Evolutionary conservation across 1,284 basidiomycete species (phyloP).

Genomic region (Boletus semigastroideus): DNA sequence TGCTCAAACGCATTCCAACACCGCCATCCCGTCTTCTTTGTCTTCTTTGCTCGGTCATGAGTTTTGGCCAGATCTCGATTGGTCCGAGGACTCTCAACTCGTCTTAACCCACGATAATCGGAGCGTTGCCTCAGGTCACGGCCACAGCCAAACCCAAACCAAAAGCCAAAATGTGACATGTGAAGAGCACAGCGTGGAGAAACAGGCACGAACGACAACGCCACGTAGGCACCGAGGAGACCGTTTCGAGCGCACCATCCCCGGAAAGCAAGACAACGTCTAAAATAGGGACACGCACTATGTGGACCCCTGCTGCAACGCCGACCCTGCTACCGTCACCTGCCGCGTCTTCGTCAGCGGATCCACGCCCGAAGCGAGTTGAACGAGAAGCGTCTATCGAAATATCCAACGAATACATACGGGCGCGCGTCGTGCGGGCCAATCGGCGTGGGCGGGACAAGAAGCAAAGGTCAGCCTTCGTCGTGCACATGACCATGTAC

Average conservation of each 20-base stretch:
- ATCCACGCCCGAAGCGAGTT: constrained; percentile 37
- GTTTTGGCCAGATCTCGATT: constrained; percentile 13
- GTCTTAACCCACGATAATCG: constrained; percentile 9
- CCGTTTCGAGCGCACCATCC: not conserved
- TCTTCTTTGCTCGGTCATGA: not conserved
- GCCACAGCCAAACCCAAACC: not conserved
- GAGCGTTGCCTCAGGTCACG: not conserved
- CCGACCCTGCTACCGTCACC: constrained; percentile 29
- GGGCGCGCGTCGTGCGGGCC: no score
- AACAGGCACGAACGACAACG: no score
- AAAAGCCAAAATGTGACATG: not conserved
- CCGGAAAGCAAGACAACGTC: not conserved
- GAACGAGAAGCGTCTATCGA: constrained; percentile 34
- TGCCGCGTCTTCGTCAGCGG: constrained; percentile 23
- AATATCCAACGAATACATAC: not conserved
- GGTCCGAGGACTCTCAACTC: constrained; percentile 1
- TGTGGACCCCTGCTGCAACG: constrained; percentile 7
- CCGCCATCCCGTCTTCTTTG: constrained; percentile 2
- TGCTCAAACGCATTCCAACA: not conserved
- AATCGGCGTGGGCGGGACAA: constrained; percentile 1
- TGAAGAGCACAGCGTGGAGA: not conserved
- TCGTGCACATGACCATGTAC: not conserved
- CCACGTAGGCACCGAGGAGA: constrained; percentile 5
- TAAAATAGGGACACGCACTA: constrained; percentile 20
- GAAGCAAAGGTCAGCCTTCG: not conserved